Percentiles rank a stretch among this genome's conserved stretches.
These are phyloP conservation scores for Aureobasidium namibiae DNA, from an alignment of 2,329 filamentous ascomycete genomes.

Conservation along the genomic window DNA sequence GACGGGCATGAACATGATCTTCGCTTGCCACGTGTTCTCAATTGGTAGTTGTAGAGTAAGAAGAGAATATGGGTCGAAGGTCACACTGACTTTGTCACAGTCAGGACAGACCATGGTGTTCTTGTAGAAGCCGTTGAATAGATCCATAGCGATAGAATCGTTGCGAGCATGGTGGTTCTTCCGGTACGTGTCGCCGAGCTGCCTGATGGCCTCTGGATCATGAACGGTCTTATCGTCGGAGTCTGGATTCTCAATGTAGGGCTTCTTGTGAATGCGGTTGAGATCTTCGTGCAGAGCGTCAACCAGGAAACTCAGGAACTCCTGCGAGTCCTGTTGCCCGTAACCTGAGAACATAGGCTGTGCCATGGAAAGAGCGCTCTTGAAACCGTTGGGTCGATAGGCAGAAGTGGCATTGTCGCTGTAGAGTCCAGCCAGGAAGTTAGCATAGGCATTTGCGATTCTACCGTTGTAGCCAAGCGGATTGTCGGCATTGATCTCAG, in stretches of 20 bases:
- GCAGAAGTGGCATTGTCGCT: slow-evolving; percentile 57
- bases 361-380: slow-evolving; percentile 69
- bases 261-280: slow-evolving; percentile 89
- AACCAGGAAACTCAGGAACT: slow-evolving; percentile 89
- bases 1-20: slow-evolving; percentile 69
- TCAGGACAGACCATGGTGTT: slow-evolving; percentile 88
- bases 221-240: slow-evolving; percentile 94
- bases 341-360: slow-evolving; percentile 86
- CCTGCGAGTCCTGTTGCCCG: slow-evolving; percentile 94
- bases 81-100: slow-evolving; percentile 94
- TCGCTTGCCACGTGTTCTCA: slow-evolving; percentile 70
- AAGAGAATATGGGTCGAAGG: slow-evolving; percentile 95
- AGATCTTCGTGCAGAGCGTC: slow-evolving; percentile 93
- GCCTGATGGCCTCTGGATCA: slow-evolving; percentile 68
- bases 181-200: slow-evolving; percentile 83
- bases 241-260: slow-evolving; percentile 94
- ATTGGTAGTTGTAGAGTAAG: slow-evolving; percentile 85
- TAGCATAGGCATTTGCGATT: slow-evolving; percentile 77
- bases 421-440: slow-evolving; percentile 71
- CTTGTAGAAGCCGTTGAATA: slow-evolving; percentile 98
- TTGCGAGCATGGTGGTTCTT: slow-evolving; percentile 87
- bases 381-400: slow-evolving; percentile 73
- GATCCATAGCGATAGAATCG: slow-evolving; percentile 87
- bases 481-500: slow-evolving; percentile 78
- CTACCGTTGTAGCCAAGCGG: slow-evolving; percentile 76